Conservation (phyloP, 2,329 filamentous ascomycete species). For the Fusarium anthophilum region DNA sequence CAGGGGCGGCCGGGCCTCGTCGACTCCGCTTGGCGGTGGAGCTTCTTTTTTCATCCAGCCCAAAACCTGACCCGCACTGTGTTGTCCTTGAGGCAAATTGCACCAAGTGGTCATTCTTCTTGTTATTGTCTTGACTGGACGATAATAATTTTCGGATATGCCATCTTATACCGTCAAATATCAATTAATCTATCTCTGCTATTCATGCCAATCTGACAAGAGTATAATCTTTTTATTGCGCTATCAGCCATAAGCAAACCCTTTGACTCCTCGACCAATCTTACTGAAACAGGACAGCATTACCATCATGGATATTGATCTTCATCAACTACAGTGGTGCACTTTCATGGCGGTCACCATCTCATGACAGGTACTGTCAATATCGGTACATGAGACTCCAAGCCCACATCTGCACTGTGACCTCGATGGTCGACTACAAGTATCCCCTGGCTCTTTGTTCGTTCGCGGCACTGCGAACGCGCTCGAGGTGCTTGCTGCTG, state of each 20-base stretch:
- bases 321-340: slow-evolving; percentile 24
- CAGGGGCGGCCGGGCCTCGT: slow-evolving; percentile 25
- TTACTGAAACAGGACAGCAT: slow-evolving; percentile 34
- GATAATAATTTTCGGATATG: slow-evolving; percentile 17
- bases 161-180: slow-evolving; percentile 14
- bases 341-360: slow-evolving; percentile 36
- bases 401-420: slow-evolving; percentile 32
- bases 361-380: slow-evolving; percentile 20
- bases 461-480: slow-evolving; percentile 23
- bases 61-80: slow-evolving; percentile 28
- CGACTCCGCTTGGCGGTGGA: slow-evolving; percentile 20
- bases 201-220: slow-evolving; percentile 7
- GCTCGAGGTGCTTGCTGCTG: slow-evolving; percentile 12
- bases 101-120: slow-evolving; percentile 17
- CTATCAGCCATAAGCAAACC: background rate
- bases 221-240: background rate
- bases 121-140: slow-evolving; percentile 16
- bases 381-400: slow-evolving; percentile 26
- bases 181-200: slow-evolving; percentile 22
- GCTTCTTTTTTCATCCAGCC: background rate
- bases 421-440: slow-evolving; percentile 7
- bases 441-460: slow-evolving; percentile 26
- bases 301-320: slow-evolving; percentile 33
- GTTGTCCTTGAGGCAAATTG: slow-evolving; percentile 30
- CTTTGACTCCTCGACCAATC: slow-evolving; percentile 20